Evolutionary conservation across 495 filamentous ascomycete genomes (phyloP).

Genomic region (Sordaria brevicollis): DNA sequence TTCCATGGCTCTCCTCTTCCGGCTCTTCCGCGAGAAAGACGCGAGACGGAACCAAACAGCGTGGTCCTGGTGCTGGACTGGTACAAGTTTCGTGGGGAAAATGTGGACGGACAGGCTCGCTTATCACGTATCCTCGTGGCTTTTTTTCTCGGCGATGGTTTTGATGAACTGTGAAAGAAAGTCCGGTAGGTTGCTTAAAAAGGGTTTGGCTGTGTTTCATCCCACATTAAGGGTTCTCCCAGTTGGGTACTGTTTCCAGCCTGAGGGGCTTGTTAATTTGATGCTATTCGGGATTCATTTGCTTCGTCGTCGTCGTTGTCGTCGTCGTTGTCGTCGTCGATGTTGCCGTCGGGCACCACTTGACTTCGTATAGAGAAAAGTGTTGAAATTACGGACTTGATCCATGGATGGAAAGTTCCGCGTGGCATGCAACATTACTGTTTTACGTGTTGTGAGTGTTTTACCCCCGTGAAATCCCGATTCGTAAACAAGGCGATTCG

Average conservation of each 20-base stretch:
- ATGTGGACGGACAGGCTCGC: neutral
- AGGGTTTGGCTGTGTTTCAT: neutral
- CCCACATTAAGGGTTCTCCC: neutral
- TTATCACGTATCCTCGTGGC: neutral
- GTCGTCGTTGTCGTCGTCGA: neutral
- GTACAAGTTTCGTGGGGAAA: neutral
- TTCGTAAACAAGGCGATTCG: neutral
- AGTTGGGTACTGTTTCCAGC: neutral
- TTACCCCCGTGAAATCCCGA: neutral
- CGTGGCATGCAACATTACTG: neutral
- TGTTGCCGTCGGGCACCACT: neutral
- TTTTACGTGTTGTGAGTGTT: neutral
- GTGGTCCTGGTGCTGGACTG: neutral
- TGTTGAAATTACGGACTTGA: neutral
- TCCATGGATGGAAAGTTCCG: neutral
- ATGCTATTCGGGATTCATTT: neutral
- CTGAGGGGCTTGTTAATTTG: neutral
- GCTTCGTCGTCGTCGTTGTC: neutral
- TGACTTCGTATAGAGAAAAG: neutral
- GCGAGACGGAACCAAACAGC: neutral
- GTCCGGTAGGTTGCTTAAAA: neutral
- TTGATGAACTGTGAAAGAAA: neutral
- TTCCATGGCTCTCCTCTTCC: neutral
- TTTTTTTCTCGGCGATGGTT: neutral
- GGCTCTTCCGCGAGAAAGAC: neutral